A percentile compares a stretch with the other conserved stretches of the same genome.
Evolutionary conservation across 306 rosid genomes (phyloP).

Genomic region (Fagus sylvatica): DNA sequence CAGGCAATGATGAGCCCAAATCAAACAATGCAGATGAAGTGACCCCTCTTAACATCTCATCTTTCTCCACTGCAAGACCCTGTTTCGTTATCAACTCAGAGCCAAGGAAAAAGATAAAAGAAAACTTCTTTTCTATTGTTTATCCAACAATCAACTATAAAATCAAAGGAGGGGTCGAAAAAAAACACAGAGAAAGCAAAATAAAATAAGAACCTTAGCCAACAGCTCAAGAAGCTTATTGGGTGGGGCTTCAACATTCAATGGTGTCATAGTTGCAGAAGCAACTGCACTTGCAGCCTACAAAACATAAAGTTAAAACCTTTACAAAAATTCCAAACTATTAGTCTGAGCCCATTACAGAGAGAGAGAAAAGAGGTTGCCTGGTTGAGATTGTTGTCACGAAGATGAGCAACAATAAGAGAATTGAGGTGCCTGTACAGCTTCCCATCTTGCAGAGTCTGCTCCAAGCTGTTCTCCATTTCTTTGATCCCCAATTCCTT

Average conservation of each 20-base stretch:
- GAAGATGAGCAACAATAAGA: slow-evolving; percentile 88
- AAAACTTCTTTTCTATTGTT: slow-evolving; percentile 10
- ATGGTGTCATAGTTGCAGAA: slow-evolving; percentile 78
- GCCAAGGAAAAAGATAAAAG: slow-evolving; percentile 6
- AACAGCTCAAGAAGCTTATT: slow-evolving; percentile 70
- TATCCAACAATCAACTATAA: slow-evolving; percentile 12
- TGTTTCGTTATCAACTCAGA: slow-evolving; percentile 48
- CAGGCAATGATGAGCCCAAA: slow-evolving; percentile 43
- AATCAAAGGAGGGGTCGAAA: background rate
- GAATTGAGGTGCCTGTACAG: slow-evolving; percentile 72
- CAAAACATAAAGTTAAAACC: background rate
- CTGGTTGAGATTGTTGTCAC: slow-evolving; percentile 76
- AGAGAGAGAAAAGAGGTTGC: slow-evolving; percentile 19
- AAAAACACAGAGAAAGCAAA: background rate
- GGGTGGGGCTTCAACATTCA: slow-evolving; percentile 62
- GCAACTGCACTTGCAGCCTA: slow-evolving; percentile 92
- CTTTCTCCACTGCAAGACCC: slow-evolving; percentile 92
- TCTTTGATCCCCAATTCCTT: slow-evolving; percentile 7
- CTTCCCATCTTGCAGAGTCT: slow-evolving; percentile 64
- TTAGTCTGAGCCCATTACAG: background rate
- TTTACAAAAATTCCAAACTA: background rate
- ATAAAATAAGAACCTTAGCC: slow-evolving; percentile 61
- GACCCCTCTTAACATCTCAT: slow-evolving; percentile 54
- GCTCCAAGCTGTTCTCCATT: slow-evolving; percentile 65
- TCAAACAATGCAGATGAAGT: slow-evolving; percentile 45